These are phyloP conservation scores for Aspergillus costaricaensis DNA, from an alignment of 2,329 filamentous ascomycete genomes.

Conservation along the genomic window DNA sequence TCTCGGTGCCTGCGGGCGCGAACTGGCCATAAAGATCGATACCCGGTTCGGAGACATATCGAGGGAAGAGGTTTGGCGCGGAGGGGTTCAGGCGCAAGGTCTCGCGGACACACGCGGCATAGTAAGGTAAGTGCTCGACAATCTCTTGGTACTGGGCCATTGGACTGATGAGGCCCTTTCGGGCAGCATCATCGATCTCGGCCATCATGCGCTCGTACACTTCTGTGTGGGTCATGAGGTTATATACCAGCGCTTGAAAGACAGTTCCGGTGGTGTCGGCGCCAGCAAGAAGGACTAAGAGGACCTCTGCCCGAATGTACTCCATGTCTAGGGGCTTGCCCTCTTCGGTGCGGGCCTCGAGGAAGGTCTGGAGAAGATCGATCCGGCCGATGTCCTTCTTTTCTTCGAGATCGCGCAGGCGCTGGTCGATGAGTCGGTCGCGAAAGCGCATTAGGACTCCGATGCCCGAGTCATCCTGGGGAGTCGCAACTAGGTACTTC, in stretches of 20 bases:
- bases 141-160: constrained; percentile 49
- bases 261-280: constrained; percentile 56
- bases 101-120: constrained; percentile 54
- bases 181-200: constrained; percentile 47
- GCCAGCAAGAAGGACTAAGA: constrained; percentile 55
- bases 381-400: constrained; percentile 49
- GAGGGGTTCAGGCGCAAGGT: constrained; percentile 54
- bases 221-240: constrained; percentile 41
- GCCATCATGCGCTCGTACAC: constrained; percentile 52
- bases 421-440: constrained; percentile 54
- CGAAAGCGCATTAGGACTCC: constrained; percentile 61
- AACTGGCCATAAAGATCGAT: constrained; percentile 43
- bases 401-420: constrained; percentile 50
- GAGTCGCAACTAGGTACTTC: constrained; percentile 56
- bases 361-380: constrained; percentile 57
- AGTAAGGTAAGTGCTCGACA: constrained; percentile 48
- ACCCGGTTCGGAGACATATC: constrained; percentile 43
- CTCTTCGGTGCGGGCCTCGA: constrained; percentile 48
- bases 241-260: constrained; percentile 52
- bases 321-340: constrained; percentile 52
- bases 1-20: constrained; percentile 46
- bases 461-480: constrained; percentile 57
- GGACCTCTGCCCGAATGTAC: constrained; percentile 56
- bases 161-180: constrained; percentile 29
- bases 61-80: constrained; percentile 55